Base-by-base conservation (phyloP, 805 yeast species). In the Wickerhamiella parazyma region DNA sequence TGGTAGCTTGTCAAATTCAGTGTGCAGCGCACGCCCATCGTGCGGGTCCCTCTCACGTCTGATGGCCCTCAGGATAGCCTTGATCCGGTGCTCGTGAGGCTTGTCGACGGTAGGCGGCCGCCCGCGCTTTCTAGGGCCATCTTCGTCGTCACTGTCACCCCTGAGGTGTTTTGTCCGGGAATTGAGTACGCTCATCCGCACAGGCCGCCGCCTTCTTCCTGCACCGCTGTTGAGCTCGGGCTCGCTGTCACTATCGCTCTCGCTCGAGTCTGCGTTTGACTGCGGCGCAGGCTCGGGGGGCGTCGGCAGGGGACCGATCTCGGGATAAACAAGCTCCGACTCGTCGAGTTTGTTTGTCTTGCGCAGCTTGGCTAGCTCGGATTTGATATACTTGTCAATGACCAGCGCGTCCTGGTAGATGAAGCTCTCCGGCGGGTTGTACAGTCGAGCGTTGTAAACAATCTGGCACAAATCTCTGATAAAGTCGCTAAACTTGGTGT, bases 71-170 rank as follows among this genome's bases (percentile, higher is more conserved):
- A 91, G 64, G 31, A 91, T 78, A 51, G 84, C 77, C 60, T 89
- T 87, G 62, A 89, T 86, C 49, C 96, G 70, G 56, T 85, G 85
- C 62, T 91, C 96, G 60, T 80, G 87, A 5, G 94, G 94, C 57
- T 77, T 80, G 59, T 83, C 94, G 40, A 85, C 84, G 45, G 84
- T 80, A 2, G 95, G 94, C 4, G 95, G 95, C 53, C 94, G 71
- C 16, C 94, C 94, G 55, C 94, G 71, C 60, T 83, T 79, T 25
- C 75, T 72, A 52, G 84, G 57, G 36, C 53, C 54, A 35, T 78
- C 64, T 48, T 40, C 51, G 33, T 49, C 55, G 21, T 53, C 61
- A 5, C 52, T 59, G 10, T 51, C 60, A 28, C 57, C 61, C 12
- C 47, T 51, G 29, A 49, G 49, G 36, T 48, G 51, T 41, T 47